phyloP scores from a whole-genome alignment of 768 basidiomycete species.

The Sutorius australiensis region DNA sequence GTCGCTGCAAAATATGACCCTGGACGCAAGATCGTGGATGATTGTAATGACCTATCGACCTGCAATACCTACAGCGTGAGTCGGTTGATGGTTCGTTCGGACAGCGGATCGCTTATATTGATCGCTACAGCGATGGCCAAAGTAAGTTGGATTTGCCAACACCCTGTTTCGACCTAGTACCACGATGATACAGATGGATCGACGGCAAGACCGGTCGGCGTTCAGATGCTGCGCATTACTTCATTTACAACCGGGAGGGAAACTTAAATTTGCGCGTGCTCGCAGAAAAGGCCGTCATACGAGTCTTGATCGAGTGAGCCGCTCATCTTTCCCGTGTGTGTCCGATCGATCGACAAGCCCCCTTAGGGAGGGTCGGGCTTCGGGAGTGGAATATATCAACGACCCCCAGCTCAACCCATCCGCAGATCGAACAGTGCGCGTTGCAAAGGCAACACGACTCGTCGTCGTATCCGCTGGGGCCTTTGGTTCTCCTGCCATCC shows the following conservation, averaged over 20 bases:
- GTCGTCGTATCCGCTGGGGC: conserved; percentile 51
- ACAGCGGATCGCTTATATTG: neutral
- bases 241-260: conserved; percentile 45
- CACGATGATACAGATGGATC: conserved; percentile 43
- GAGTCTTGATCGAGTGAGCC: conserved; percentile 48
- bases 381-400: conserved; percentile 52
- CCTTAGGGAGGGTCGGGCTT: conserved; percentile 30
- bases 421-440: conserved; percentile 23
- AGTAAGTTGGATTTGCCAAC: conserved; percentile 32
- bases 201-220: conserved; percentile 48
- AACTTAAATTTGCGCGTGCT: conserved; percentile 43
- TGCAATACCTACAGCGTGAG: conserved; percentile 49
- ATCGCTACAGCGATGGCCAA: conserved; percentile 46
- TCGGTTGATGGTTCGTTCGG: neutral
- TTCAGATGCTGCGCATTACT: conserved; percentile 53
- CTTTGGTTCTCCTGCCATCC: conserved; percentile 53
- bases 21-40: conserved; percentile 39
- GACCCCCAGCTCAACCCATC: conserved; percentile 17
- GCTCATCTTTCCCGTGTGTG: neutral
- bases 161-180: too few species aligned
- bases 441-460: conserved; percentile 38
- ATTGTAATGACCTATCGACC: conserved; percentile 43
- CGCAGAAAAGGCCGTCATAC: conserved; percentile 41
- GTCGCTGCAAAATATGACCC: conserved; percentile 46
- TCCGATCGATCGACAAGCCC: neutral